phyloP scores from a whole-genome alignment of 2,329 filamentous ascomycete species.

The Aureobasidium musti region DNA sequence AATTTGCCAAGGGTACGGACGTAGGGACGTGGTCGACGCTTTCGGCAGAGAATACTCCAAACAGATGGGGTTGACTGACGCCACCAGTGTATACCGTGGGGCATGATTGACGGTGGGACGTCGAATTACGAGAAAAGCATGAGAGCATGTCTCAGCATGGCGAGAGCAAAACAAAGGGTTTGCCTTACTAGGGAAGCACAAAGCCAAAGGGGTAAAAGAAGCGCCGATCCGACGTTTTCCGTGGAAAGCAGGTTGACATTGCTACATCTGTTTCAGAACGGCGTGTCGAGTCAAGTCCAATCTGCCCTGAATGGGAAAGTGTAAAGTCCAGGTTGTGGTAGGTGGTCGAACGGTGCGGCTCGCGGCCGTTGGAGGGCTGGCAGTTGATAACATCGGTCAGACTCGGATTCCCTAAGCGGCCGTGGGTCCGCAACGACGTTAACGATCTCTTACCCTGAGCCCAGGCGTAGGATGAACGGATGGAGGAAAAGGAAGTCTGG shows the following conservation, averaged over 20 bases:
- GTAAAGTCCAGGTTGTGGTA: background rate
- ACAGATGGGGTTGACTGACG: background rate
- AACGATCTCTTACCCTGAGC: background rate
- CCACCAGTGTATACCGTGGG: slow-evolving; percentile 13
- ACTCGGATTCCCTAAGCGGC: background rate
- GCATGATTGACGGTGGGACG: background rate
- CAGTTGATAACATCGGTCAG: slow-evolving; percentile 5
- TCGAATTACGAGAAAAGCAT: background rate
- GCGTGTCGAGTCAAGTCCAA: background rate
- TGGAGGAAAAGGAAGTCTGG: slow-evolving; percentile 17
- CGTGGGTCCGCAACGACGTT: background rate
- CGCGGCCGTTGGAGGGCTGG: slow-evolving; percentile 8
- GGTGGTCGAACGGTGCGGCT: slow-evolving; percentile 10
- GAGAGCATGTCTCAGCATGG: slow-evolving; percentile 5
- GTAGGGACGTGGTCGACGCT: background rate
- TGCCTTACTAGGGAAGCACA: background rate
- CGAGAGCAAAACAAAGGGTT: background rate
- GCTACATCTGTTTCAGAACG: slow-evolving; percentile 27
- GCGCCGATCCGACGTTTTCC: slow-evolving; percentile 13
- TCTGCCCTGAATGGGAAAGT: background rate
- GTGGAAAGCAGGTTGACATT: no score
- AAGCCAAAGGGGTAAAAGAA: background rate
- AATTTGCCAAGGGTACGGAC: slow-evolving; percentile 3
- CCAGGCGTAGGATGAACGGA: background rate
- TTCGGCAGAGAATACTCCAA: background rate